A percentile compares a stretch with the other conserved stretches of the same genome.
Evolutionary conservation across 768 basidiomycete genomes (phyloP).

Genomic region (Mycena floridula): DNA sequence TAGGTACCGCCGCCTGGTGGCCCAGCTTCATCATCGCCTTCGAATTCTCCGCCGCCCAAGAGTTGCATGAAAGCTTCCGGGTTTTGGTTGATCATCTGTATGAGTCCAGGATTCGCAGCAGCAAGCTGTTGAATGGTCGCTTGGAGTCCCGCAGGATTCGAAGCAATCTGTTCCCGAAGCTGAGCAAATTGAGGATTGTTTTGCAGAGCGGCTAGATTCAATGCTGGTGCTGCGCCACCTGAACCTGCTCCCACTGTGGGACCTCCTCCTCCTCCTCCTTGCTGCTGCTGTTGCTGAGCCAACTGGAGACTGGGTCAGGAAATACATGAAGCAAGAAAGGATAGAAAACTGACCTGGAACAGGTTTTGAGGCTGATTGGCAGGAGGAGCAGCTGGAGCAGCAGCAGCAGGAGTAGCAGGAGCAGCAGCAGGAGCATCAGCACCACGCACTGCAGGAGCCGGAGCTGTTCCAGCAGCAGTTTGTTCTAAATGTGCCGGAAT

Average conservation of each 20-base stretch:
- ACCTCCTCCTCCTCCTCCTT: constrained; percentile 23
- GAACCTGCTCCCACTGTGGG: constrained; percentile 28
- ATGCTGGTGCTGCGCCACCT: constrained; percentile 24
- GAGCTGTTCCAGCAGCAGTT: constrained; percentile 26
- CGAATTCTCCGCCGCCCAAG: constrained; percentile 40
- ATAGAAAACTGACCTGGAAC: constrained; percentile 56
- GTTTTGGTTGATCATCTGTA: constrained; percentile 59
- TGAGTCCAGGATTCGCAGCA: constrained; percentile 66
- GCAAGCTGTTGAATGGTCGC: constrained; percentile 81
- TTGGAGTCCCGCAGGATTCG: constrained; percentile 78
- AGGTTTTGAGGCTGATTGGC: constrained; percentile 69
- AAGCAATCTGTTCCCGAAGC: constrained; percentile 61
- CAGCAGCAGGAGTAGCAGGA: constrained; percentile 25
- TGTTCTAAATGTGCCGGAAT: constrained; percentile 67
- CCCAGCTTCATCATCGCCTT: constrained; percentile 35
- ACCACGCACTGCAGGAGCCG: constrained; percentile 31
- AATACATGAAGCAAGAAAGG: background rate
- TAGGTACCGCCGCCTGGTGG: constrained; percentile 51
- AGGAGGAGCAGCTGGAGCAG: constrained; percentile 24
- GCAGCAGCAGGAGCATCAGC: constrained; percentile 28
- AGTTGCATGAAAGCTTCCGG: constrained; percentile 65
- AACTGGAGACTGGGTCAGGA: constrained; percentile 54
- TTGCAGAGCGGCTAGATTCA: constrained; percentile 49
- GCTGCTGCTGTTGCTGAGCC: constrained; percentile 38
- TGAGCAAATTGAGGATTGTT: constrained; percentile 64